These are phyloP conservation scores for Termitomyces sp. DNA, from an alignment of 768 basidiomycete species.

Conservation along the genomic window DNA sequence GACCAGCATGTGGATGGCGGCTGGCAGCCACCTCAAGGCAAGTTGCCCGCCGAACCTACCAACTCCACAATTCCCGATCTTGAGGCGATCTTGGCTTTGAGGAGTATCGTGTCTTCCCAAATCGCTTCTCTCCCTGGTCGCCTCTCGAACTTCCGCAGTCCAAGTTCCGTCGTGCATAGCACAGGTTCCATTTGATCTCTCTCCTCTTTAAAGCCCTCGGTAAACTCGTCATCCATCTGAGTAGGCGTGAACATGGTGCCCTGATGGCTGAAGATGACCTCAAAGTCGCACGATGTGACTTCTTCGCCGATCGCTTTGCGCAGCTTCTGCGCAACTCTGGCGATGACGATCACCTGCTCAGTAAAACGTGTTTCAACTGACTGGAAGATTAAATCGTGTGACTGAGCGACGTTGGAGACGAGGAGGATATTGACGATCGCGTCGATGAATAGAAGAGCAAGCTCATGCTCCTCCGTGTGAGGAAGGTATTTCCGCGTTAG, in stretches of 20 bases:
- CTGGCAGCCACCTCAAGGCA: constrained; percentile 3
- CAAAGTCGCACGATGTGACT: constrained; percentile 51
- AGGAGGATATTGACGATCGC: constrained; percentile 38
- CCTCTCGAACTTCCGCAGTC: constrained; percentile 37
- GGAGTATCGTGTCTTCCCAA: constrained; percentile 42
- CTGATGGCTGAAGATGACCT: constrained; percentile 38
- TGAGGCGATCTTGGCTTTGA: constrained; percentile 53
- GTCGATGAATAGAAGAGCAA: constrained; percentile 29
- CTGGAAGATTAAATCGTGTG: constrained; percentile 26
- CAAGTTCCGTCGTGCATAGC: constrained; percentile 54
- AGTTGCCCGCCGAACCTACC: constrained; percentile 14
- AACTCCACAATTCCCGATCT: constrained; percentile 32
- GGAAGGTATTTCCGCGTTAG: constrained; percentile 26
- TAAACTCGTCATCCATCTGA: constrained; percentile 43
- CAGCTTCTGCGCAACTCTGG: constrained; percentile 39
- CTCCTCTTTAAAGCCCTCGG: constrained; percentile 12
- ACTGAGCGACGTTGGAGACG: constrained; percentile 24
- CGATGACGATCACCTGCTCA: constrained; percentile 34
- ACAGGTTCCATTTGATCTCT: constrained; percentile 24
- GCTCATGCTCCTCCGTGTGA: constrained; percentile 18
- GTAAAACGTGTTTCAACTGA: constrained; percentile 37
- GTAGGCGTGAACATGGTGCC: constrained; percentile 32
- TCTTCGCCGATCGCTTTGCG: constrained; percentile 56
- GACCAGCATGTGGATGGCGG: neutral
- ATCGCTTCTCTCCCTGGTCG: constrained; percentile 33